phyloP scores from a whole-genome alignment of 2,329 filamentous ascomycete genomes.

The Arthrobotrys megalospora region DNA sequence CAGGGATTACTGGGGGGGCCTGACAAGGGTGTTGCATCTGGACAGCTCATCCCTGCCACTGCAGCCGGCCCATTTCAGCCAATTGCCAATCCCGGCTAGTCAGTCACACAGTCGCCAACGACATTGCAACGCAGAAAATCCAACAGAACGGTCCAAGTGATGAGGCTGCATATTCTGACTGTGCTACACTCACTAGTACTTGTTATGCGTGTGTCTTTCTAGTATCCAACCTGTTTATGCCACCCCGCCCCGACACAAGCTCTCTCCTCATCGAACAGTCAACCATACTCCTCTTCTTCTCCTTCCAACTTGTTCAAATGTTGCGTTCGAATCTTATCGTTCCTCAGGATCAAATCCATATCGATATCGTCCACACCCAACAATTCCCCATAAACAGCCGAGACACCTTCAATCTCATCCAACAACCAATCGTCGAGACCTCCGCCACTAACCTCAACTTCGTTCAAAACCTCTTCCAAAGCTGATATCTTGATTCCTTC shows the following conservation, averaged over 20 bases:
- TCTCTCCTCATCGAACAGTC: slow-evolving; percentile 45
- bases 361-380: slow-evolving; percentile 17
- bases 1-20: too few species aligned
- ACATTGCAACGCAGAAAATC: slow-evolving; percentile 5
- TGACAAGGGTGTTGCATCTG: background rate
- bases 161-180: too few species aligned
- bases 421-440: slow-evolving; percentile 2
- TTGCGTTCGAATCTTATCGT: background rate
- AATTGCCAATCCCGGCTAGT: slow-evolving; percentile 4
- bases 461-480: background rate
- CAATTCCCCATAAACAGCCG: slow-evolving; percentile 8
- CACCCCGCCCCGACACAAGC: slow-evolving; percentile 12
- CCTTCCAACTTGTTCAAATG: background rate
- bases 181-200: too few species aligned
- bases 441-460: background rate
- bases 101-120: background rate
- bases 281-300: background rate
- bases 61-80: background rate
- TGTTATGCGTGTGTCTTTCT: too few species aligned
- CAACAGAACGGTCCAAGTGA: too few species aligned
- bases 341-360: slow-evolving; percentile 5
- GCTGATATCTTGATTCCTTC: background rate
- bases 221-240: background rate
- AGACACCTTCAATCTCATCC: slow-evolving; percentile 32
- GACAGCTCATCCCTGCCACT: background rate